These are phyloP conservation scores for Amesomyces nigricolor DNA, from an alignment of 2,329 filamentous ascomycete genomes.

Conservation along the genomic window DNA sequence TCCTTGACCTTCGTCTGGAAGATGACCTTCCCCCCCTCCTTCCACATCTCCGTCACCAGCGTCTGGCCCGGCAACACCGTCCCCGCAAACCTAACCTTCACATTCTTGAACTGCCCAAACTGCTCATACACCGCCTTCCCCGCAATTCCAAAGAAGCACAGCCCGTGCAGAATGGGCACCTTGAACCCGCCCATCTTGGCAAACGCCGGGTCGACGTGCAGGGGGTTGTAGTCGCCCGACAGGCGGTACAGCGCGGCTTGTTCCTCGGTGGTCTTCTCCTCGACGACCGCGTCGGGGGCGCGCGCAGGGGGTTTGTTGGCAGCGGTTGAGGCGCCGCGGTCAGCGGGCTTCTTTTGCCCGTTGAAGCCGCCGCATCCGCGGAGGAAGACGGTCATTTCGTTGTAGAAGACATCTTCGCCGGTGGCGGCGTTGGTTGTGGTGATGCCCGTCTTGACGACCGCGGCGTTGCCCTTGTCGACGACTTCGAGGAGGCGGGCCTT, in stretches of 20 bases:
- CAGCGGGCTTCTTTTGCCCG: slow-evolving; percentile 67
- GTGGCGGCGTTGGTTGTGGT: slow-evolving; percentile 80
- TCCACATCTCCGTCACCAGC: slow-evolving; percentile 93
- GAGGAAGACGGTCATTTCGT: slow-evolving; percentile 89
- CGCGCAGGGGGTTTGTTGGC: slow-evolving; percentile 73
- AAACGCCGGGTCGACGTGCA: slow-evolving; percentile 92
- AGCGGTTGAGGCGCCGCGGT: slow-evolving; percentile 75
- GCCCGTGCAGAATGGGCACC: slow-evolving; percentile 88
- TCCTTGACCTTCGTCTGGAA: slow-evolving; percentile 90
- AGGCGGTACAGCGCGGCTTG: slow-evolving; percentile 92
- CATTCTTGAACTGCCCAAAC: slow-evolving; percentile 79
- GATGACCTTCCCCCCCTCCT: slow-evolving; percentile 69
- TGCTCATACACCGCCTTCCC: slow-evolving; percentile 80
- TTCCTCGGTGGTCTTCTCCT: slow-evolving; percentile 81
- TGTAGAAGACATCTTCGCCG: slow-evolving; percentile 92
- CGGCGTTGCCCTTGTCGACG: slow-evolving; percentile 89
- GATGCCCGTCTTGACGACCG: slow-evolving; percentile 72
- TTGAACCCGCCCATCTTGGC: slow-evolving; percentile 95
- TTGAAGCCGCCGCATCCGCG: slow-evolving; percentile 87
- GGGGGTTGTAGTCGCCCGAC: slow-evolving; percentile 90
- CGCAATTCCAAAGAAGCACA: slow-evolving; percentile 88
- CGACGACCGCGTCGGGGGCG: slow-evolving; percentile 71
- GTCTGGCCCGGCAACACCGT: slow-evolving; percentile 82
- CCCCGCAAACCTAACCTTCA: slow-evolving; percentile 88
- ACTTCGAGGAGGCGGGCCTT: slow-evolving; percentile 84